A percentile compares a stretch with the other conserved stretches of the same genome.
phyloP scores from a whole-genome alignment of 2,329 filamentous ascomycete species.

The Pestalotiopsis sp. region DNA sequence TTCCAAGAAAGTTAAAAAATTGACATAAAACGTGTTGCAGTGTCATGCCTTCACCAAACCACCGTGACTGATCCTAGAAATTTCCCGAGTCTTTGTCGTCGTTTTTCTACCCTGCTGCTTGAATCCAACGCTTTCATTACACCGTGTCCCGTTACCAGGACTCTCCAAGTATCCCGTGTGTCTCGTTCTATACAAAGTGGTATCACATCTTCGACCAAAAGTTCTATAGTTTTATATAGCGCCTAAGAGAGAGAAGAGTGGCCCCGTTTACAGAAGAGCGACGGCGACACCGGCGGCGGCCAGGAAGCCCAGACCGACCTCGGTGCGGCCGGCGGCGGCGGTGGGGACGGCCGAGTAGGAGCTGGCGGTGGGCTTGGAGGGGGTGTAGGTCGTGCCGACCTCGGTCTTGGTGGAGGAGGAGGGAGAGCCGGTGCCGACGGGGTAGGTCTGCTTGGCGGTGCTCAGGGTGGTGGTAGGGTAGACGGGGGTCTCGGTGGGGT shows the following conservation, averaged over 20 bases:
- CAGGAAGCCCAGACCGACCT: not conserved
- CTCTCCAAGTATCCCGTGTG: not conserved
- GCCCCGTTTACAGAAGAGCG: not conserved
- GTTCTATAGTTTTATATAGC: not conserved
- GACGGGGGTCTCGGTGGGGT: not conserved
- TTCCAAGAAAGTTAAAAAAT: not conserved
- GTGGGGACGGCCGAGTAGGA: not conserved
- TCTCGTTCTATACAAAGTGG: not conserved
- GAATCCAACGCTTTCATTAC: not conserved
- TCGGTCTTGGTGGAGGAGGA: slow-evolving; percentile 1
- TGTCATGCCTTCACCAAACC: not conserved
- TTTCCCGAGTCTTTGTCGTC: not conserved
- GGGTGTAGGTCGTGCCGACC: slow-evolving; percentile 7
- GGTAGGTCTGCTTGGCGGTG: slow-evolving; percentile 4
- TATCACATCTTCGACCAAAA: not conserved
- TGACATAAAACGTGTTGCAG: not conserved
- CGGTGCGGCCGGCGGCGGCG: slow-evolving; percentile 1
- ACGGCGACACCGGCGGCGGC: not conserved
- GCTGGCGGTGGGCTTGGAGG: slow-evolving; percentile 2
- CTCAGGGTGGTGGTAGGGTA: slow-evolving; percentile 5
- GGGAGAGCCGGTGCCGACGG: slow-evolving; percentile 1
- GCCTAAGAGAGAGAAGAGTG: not conserved
- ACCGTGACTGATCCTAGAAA: not conserved
- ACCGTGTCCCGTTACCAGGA: not conserved
- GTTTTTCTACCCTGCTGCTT: not conserved